Conservation (phyloP, 225 moss, liverwort and hornwort species). For the Pleurozium schreberi region DNA sequence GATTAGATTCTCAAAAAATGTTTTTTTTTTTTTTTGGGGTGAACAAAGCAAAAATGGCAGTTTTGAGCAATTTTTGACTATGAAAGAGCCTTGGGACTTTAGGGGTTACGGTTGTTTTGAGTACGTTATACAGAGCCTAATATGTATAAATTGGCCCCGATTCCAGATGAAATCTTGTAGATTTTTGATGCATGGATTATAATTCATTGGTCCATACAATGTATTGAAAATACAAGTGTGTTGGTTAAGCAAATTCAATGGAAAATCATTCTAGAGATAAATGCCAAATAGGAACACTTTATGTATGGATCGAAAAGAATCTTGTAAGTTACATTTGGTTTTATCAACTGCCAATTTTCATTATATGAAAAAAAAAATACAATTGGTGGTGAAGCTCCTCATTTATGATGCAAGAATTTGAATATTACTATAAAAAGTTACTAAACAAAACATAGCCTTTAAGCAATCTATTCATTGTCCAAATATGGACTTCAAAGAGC, state of each 20-base stretch:
- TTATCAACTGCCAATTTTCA: not conserved
- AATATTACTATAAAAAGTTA: not conserved
- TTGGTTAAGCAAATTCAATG: rapidly evolving
- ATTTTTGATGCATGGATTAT: not conserved
- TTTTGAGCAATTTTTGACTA: too few relatives aligned
- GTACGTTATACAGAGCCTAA: too few relatives aligned
- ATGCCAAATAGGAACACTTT: not conserved
- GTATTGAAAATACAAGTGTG: not conserved
- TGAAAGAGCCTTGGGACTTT: too few relatives aligned
- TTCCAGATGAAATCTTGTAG: not conserved
- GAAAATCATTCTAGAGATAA: not conserved
- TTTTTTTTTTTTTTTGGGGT: too few relatives aligned
- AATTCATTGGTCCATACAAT: not conserved
- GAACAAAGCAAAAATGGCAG: too few relatives aligned
- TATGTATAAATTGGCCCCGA: rapidly evolving
- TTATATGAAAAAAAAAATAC: not conserved
- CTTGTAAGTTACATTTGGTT: not conserved
- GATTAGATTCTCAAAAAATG: too few relatives aligned
- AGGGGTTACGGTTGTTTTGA: too few relatives aligned
- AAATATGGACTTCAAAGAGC: not conserved
- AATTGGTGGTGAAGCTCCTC: not conserved
- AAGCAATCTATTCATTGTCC: not conserved
- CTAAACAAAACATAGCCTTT: not conserved
- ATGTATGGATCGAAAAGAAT: not conserved
- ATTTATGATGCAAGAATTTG: not conserved